A percentile compares a stretch with the other conserved stretches of the same genome.
These are phyloP conservation scores for Ampelocalamus luodianensis DNA, from an alignment of 176 grass and related monocot genomes.

Conservation along the genomic window DNA sequence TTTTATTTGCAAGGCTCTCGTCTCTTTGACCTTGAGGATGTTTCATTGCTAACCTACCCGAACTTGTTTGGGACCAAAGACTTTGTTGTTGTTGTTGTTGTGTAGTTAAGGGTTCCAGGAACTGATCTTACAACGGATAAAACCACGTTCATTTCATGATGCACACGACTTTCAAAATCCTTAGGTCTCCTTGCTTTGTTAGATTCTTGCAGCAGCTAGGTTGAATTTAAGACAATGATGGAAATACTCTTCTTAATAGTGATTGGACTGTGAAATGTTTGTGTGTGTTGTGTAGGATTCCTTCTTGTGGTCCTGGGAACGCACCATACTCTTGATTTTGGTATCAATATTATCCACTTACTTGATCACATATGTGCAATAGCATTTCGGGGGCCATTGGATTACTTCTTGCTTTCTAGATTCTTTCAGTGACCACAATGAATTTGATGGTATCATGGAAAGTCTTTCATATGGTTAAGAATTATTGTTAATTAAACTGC, in stretches of 20 bases:
- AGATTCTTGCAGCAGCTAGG: slow-evolving; percentile 12
- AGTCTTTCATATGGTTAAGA: neutral
- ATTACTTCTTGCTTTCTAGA: slow-evolving; percentile 14
- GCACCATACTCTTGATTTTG: neutral
- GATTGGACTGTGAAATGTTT: slow-evolving; percentile 7
- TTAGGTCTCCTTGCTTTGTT: neutral
- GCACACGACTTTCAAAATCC: neutral
- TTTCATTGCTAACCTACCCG: too few species aligned
- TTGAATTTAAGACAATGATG: slow-evolving; percentile 20
- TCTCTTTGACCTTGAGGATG: too few species aligned
- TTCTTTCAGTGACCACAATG: neutral
- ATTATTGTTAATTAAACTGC: neutral
- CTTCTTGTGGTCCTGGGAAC: neutral
- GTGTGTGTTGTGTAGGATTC: neutral
- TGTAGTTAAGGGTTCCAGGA: neutral
- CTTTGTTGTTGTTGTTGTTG: too few species aligned
- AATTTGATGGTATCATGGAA: neutral
- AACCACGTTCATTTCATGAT: slow-evolving; percentile 11
- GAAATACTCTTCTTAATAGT: neutral
- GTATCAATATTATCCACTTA: slow-evolving; percentile 13
- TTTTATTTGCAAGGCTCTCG: too few species aligned
- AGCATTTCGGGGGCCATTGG: neutral
- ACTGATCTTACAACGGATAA: slow-evolving; percentile 8
- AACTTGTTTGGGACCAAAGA: too few species aligned
- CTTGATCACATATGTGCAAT: neutral